Evolutionary conservation across 139 green algal genomes (phyloP).

Genomic region (Coccomyxa sp.): DNA sequence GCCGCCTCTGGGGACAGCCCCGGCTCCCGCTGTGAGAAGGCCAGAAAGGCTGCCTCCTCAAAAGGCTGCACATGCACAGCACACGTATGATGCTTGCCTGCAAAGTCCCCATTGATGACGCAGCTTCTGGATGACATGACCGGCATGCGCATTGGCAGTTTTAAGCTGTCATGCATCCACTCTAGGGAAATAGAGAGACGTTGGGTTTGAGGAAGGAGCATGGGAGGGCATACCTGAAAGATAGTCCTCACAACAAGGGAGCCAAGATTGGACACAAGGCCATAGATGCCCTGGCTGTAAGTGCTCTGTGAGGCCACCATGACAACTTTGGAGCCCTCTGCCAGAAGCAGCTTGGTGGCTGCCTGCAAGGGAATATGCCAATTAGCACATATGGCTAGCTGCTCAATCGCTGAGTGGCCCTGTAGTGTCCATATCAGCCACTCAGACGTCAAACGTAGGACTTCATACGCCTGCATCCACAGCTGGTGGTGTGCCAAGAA

Average conservation of each 20-base stretch:
- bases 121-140: too few relatives aligned
- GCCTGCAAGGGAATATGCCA: too few relatives aligned
- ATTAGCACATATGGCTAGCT: too few relatives aligned
- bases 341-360: constrained; percentile 75
- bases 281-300: constrained; percentile 72
- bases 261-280: constrained; percentile 79
- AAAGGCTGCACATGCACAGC: constrained; percentile 72
- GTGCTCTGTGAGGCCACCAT: constrained; percentile 38
- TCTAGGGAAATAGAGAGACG: too few relatives aligned
- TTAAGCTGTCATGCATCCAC: too few relatives aligned
- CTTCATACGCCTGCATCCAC: too few relatives aligned
- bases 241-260: constrained; percentile 78
- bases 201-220: not conserved
- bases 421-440: too few relatives aligned
- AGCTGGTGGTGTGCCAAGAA: not conserved
- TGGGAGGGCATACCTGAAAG: constrained; percentile 32
- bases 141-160: too few relatives aligned
- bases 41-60: constrained; percentile 82
- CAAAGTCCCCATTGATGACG: too few relatives aligned
- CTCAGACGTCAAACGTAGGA: too few relatives aligned
- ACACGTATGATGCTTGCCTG: too few relatives aligned
- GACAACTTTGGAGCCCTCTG: constrained; percentile 76
- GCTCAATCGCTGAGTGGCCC: too few relatives aligned
- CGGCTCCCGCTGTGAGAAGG: constrained; percentile 52
- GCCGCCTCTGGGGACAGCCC: not conserved